Evolutionary conservation across 306 rosid species (phyloP).

Genomic region (Corylus avellana): DNA sequence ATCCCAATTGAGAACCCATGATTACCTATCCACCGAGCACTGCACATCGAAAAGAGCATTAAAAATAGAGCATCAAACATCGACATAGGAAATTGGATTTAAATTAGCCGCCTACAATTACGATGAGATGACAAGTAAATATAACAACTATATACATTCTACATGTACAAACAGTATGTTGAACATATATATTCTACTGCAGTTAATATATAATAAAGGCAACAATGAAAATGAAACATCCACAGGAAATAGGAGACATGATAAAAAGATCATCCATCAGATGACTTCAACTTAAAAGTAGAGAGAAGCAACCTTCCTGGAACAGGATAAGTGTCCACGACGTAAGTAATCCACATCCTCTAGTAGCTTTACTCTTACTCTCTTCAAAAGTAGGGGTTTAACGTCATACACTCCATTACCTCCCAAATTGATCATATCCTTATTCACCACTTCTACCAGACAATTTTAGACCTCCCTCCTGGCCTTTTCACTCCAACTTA

Average conservation of each 20-base stretch:
- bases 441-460: not conserved
- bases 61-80: not conserved
- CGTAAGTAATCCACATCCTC: not conserved
- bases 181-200: not conserved
- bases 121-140: not conserved
- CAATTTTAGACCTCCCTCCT: not conserved
- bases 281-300: not conserved
- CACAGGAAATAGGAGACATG: not conserved
- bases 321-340: not conserved
- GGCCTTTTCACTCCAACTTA: not conserved
- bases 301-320: not conserved
- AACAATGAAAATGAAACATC: too few species aligned
- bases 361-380: not conserved
- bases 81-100: not conserved
- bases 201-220: not conserved
- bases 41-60: conserved; percentile 40
- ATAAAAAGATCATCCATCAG: not conserved
- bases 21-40: conserved; percentile 99
- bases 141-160: not conserved
- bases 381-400: not conserved
- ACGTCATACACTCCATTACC: not conserved
- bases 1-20: conserved; percentile 96
- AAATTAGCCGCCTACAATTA: not conserved
- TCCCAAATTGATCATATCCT: not conserved
- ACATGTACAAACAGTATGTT: not conserved